Percentiles rank a stretch among this genome's conserved stretches.
Conservation (phyloP, 1,284 basidiomycete species). For the Puccinia coronata region DNA sequence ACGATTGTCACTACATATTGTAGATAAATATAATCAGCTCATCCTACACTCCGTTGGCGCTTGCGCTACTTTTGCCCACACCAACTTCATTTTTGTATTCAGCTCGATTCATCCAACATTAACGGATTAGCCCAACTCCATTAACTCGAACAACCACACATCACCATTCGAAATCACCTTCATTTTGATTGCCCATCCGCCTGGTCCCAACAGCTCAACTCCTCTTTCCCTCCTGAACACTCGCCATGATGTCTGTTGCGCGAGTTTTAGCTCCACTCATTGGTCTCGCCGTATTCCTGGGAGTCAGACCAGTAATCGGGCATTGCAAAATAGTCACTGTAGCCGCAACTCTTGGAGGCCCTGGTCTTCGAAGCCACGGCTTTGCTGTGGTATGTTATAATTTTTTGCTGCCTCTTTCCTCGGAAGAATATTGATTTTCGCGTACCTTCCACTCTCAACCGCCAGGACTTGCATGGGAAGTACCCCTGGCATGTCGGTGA, state of each 20-base stretch:
- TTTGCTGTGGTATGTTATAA: slow-evolving; percentile 24
- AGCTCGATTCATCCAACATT: background rate
- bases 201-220: background rate
- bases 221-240: background rate
- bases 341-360: background rate
- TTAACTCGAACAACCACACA: background rate
- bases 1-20: slow-evolving; percentile 3
- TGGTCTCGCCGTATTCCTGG: background rate
- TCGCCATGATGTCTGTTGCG: background rate
- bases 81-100: background rate
- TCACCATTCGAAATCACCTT: background rate
- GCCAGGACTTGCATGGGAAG: slow-evolving; percentile 13
- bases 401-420: background rate
- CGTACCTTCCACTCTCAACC: background rate
- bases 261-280: background rate
- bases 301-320: slow-evolving; percentile 23
- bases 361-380: slow-evolving; percentile 23
- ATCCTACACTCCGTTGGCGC: background rate
- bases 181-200: background rate
- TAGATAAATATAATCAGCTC: too few species aligned
- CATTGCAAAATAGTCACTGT: slow-evolving; percentile 42
- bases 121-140: background rate
- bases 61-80: slow-evolving; percentile 8
- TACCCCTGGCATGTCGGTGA: slow-evolving; percentile 31
- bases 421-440: background rate